phyloP scores from a whole-genome alignment of 306 rosid genomes.

The Carpinus viminea region DNA sequence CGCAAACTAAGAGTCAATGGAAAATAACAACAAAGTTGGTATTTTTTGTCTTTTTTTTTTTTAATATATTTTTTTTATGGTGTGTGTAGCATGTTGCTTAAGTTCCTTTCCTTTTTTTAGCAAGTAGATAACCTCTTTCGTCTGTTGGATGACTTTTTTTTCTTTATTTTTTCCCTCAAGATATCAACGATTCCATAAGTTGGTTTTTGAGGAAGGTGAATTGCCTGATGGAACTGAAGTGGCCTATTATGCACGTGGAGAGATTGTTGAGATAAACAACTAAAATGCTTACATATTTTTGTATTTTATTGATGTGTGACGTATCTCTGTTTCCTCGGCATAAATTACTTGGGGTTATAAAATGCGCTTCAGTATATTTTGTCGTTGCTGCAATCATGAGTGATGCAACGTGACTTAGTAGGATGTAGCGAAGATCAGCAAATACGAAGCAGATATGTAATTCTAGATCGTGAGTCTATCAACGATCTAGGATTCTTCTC shows the following conservation, averaged over 20 bases:
- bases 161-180: constrained; percentile 40
- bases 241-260: constrained; percentile 95
- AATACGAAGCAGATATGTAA: too few species aligned
- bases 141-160: constrained; percentile 17
- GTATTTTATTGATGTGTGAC: constrained; percentile 23
- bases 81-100: constrained; percentile 13
- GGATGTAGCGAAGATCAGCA: too few species aligned
- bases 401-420: too few species aligned
- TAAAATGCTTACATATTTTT: constrained; percentile 25
- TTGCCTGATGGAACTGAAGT: constrained; percentile 97
- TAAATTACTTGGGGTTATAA: constrained; percentile 97
- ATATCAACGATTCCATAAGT: constrained; percentile 80
- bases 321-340: constrained; percentile 37
- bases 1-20: constrained; percentile 70
- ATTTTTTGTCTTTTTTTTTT: background rate
- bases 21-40: constrained; percentile 77
- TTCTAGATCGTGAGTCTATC: too few species aligned
- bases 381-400: constrained; percentile 86
- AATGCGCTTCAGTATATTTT: constrained; percentile 79
- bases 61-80: background rate
- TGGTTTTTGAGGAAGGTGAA: constrained; percentile 92
- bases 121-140: constrained; percentile 18
- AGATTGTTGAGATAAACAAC: constrained; percentile 56
- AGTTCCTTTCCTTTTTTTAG: constrained; percentile 17
- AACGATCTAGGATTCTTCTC: too few species aligned